Conservation (phyloP, 2,329 filamentous ascomycete genomes). For the Hawksworthiomyces lignivorus region DNA sequence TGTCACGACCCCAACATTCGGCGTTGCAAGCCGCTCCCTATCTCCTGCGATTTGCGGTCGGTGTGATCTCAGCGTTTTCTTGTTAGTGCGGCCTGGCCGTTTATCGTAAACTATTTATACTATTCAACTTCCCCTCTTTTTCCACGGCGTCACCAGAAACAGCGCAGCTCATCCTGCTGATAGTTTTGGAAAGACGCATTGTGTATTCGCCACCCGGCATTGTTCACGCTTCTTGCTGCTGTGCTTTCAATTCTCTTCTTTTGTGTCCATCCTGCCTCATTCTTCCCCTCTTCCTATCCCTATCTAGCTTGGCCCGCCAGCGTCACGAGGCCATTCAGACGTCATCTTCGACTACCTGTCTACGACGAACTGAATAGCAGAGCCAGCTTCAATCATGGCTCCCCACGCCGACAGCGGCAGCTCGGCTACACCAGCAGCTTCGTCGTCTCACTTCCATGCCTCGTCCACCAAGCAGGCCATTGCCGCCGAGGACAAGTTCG, state of each 20-base stretch:
- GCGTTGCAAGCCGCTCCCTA: background rate
- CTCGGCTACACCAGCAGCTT: background rate
- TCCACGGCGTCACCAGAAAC: no score
- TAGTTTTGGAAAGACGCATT: no score
- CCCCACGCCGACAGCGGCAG: constrained; percentile 42
- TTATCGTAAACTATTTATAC: constrained; percentile 9
- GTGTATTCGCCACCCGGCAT: no score
- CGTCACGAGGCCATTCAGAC: no score
- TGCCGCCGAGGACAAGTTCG: constrained; percentile 69
- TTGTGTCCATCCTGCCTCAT: background rate
- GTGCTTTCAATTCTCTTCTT: no score
- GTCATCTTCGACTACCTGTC: no score
- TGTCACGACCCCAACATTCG: background rate
- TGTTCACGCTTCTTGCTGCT: no score
- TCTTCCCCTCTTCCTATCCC: background rate
- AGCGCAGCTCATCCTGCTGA: no score
- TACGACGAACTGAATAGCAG: no score
- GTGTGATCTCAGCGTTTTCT: background rate
- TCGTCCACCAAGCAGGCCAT: constrained; percentile 75
- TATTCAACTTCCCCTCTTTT: background rate
- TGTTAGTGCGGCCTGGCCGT: no score
- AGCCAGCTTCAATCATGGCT: constrained; percentile 43
- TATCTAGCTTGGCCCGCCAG: no score
- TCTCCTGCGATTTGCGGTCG: background rate
- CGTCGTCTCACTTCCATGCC: constrained; percentile 55